Percentiles rank a stretch among this genome's conserved stretches.
Conservation (phyloP, 805 yeast genomes). For the Candida fluviatilis region DNA sequence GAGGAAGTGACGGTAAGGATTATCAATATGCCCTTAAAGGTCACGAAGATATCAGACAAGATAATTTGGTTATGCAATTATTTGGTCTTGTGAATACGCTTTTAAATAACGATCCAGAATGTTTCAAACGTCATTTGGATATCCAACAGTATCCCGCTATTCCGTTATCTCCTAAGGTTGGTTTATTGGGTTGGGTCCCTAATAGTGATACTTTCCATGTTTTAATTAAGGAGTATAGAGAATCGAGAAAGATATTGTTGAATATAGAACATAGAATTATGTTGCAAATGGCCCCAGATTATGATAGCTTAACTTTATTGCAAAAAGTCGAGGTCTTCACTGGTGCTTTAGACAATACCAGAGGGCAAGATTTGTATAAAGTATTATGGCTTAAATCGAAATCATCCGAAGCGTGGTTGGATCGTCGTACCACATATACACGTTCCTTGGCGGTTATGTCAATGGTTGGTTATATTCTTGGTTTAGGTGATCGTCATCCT, state of each 20-base stretch:
- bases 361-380: conserved; percentile 94
- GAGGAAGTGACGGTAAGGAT: conserved; percentile 89
- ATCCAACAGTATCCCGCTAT: conserved; percentile 91
- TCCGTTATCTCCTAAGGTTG: conserved; percentile 96
- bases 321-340: conserved; percentile 97
- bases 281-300: conserved; percentile 98
- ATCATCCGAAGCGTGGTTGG: conserved; percentile 96
- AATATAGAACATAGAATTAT: conserved; percentile 94
- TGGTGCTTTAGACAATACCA: conserved; percentile 88
- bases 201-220: conserved; percentile 96
- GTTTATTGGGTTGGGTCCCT: conserved; percentile 94
- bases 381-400: conserved; percentile 95
- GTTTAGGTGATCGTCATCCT: conserved; percentile 97
- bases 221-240: conserved; percentile 87
- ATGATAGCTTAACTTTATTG: conserved; percentile 79
- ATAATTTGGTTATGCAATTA: conserved; percentile 94
- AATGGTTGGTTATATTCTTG: conserved; percentile 95
- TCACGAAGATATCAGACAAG: conserved; percentile 97
- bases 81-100: conserved; percentile 93
- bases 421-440: conserved; percentile 93
- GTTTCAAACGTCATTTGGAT: conserved; percentile 92
- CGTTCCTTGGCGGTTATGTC: conserved; percentile 97
- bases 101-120: conserved; percentile 85
- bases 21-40: conserved; percentile 85
- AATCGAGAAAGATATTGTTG: conserved; percentile 79